These are phyloP conservation scores for Beauveria brongniartii DNA, from an alignment of 2,329 filamentous ascomycete genomes.

Conservation along the genomic window DNA sequence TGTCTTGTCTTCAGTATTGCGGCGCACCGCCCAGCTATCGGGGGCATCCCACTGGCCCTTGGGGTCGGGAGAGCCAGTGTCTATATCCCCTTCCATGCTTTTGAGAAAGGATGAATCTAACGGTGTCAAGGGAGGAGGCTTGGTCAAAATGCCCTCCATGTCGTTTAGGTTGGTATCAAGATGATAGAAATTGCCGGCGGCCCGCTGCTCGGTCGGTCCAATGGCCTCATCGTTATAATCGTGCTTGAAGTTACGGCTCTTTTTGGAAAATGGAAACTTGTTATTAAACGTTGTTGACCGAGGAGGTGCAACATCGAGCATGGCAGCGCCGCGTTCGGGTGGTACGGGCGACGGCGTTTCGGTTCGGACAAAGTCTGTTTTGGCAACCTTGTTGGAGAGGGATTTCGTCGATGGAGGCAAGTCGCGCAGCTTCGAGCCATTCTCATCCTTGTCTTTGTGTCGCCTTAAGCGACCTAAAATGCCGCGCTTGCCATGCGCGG, in stretches of 20 bases:
- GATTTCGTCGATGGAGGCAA: slow-evolving; percentile 46
- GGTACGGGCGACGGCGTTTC: slow-evolving; percentile 29
- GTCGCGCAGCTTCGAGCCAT: slow-evolving; percentile 33
- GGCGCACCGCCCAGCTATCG: slow-evolving; percentile 91
- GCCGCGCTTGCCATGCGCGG: slow-evolving; percentile 44
- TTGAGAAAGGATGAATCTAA: slow-evolving; percentile 50
- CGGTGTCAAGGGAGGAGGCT: slow-evolving; percentile 61
- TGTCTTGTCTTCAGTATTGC: slow-evolving; percentile 58
- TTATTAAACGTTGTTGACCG: slow-evolving; percentile 52
- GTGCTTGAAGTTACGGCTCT: slow-evolving; percentile 36
- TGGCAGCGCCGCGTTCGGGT: slow-evolving; percentile 20
- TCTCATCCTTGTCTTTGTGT: slow-evolving; percentile 47
- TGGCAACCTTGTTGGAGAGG: slow-evolving; percentile 42
- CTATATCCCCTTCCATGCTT: slow-evolving; percentile 35
- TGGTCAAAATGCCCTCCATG: slow-evolving; percentile 84
- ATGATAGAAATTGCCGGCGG: slow-evolving; percentile 57
- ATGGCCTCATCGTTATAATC: slow-evolving; percentile 52
- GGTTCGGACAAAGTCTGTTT: slow-evolving; percentile 34
- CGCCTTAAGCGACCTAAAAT: slow-evolving; percentile 42
- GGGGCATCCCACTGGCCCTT: slow-evolving; percentile 80
- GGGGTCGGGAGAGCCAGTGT: slow-evolving; percentile 25
- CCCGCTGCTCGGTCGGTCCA: slow-evolving; percentile 50
- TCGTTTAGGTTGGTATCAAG: slow-evolving; percentile 83
- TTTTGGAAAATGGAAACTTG: slow-evolving; percentile 55
- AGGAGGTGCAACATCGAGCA: slow-evolving; percentile 21